A percentile compares a stretch with the other conserved stretches of the same genome.
Evolutionary conservation across 345 rosid species (phyloP).

Genomic region (Erodium maritimum): DNA sequence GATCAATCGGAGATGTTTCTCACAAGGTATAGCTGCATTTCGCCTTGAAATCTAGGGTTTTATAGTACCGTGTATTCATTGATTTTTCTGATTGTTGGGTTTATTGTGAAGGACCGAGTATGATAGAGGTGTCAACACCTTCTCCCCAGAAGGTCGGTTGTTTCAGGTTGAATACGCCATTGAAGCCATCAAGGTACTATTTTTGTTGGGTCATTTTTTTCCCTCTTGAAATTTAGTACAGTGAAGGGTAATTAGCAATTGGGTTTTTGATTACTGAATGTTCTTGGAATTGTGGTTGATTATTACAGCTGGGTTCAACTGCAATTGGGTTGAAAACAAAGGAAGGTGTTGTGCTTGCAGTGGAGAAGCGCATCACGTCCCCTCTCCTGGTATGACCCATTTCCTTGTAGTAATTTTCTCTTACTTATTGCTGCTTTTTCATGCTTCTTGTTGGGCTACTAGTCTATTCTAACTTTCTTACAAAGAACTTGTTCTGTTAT

Average conservation of each 20-base stretch:
- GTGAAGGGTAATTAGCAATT: too few species aligned
- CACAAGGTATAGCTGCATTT: background rate
- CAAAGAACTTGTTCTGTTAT: too few species aligned
- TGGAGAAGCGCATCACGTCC: conserved; percentile 95
- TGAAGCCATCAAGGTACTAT: conserved; percentile 84
- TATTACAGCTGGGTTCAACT: conserved; percentile 78
- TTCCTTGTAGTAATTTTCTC: background rate
- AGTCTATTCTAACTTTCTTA: too few species aligned
- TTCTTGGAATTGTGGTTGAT: conserved; percentile 1
- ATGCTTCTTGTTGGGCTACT: too few species aligned
- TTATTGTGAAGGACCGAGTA: conserved; percentile 67
- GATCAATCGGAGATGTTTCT: background rate
- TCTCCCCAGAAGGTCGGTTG: conserved; percentile 92
- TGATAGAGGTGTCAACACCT: conserved; percentile 98
- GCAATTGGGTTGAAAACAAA: conserved; percentile 91
- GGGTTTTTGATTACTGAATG: background rate
- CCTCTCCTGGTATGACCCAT: conserved; percentile 50
- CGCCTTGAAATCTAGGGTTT: background rate
- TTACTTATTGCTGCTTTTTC: too few species aligned
- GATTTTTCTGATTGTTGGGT: background rate
- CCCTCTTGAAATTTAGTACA: background rate
- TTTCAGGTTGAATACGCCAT: conserved; percentile 98
- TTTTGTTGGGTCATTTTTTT: background rate
- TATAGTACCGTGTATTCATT: background rate
- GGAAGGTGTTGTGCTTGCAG: conserved; percentile 96